Conservation (phyloP, 306 rosid genomes). For the Cucumis hystrix region DNA sequence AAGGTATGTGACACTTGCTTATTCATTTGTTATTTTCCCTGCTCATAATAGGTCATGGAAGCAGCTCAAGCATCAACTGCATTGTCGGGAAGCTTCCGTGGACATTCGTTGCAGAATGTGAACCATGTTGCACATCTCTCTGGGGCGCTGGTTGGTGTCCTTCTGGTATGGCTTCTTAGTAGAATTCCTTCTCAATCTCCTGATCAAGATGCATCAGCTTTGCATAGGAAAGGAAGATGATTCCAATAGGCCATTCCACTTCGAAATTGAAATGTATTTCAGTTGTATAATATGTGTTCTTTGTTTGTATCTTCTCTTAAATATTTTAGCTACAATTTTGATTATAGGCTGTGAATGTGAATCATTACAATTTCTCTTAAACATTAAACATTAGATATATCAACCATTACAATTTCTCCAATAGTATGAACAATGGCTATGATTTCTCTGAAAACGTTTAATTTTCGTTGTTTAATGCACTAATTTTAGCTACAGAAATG, state of each 20-base stretch:
- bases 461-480: no score
- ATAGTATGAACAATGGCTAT: not conserved
- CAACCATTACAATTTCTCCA: not conserved
- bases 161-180: slow-evolving; percentile 86
- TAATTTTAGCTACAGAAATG: no score
- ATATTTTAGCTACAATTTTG: not conserved
- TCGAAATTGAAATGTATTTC: not conserved
- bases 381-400: no score
- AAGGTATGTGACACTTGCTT: not conserved
- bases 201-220: slow-evolving; percentile 15
- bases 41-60: slow-evolving; percentile 66
- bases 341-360: not conserved
- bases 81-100: slow-evolving; percentile 37
- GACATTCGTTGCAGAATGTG: slow-evolving; percentile 50
- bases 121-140: slow-evolving; percentile 95
- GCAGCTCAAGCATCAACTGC: slow-evolving; percentile 93
- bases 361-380: no score
- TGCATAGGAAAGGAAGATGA: slow-evolving; percentile 14
- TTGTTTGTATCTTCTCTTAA: not conserved
- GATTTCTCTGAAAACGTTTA: no score
- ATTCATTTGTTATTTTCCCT: slow-evolving; percentile 6
- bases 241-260: not conserved
- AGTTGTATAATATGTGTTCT: not conserved
- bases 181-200: slow-evolving; percentile 59
- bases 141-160: slow-evolving; percentile 91